phyloP scores from a whole-genome alignment of 345 rosid genomes.

The Melaleuca alternifolia region DNA sequence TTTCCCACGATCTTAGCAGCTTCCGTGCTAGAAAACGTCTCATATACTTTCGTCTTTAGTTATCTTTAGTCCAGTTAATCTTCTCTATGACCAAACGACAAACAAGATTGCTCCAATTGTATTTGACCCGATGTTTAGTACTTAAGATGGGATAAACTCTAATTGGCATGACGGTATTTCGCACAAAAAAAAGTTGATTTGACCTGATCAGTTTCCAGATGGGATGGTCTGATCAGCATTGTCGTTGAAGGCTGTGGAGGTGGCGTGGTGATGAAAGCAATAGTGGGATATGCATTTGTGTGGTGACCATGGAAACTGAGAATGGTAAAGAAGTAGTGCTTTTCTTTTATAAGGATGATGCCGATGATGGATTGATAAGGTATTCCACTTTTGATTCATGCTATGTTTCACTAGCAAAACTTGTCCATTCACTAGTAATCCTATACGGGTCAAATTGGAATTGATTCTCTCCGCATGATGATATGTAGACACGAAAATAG shows the following conservation, averaged over 20 bases:
- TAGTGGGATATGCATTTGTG: not conserved
- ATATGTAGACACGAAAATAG: not conserved
- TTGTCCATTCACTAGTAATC: not conserved
- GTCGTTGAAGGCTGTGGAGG: not conserved
- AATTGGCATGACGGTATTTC: not conserved
- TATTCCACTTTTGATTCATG: not conserved
- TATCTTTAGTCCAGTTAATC: not conserved
- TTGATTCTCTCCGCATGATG: not conserved
- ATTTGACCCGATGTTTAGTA: not conserved
- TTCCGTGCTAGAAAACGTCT: not conserved
- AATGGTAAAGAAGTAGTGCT: not conserved
- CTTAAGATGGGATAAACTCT: not conserved
- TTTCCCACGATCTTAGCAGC: not conserved
- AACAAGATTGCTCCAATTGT: not conserved
- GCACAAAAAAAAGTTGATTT: not conserved
- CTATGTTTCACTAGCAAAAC: not conserved
- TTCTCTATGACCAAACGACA: not conserved
- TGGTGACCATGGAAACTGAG: not conserved
- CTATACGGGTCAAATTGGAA: not conserved
- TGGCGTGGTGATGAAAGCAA: not conserved
- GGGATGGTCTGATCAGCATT: not conserved
- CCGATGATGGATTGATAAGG: not conserved
- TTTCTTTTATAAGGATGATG: not conserved
- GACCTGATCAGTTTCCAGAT: not conserved
- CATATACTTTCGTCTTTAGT: not conserved